Conservation (phyloP, 208 protist genomes). For the Plasmodiophora brassicae region DNA sequence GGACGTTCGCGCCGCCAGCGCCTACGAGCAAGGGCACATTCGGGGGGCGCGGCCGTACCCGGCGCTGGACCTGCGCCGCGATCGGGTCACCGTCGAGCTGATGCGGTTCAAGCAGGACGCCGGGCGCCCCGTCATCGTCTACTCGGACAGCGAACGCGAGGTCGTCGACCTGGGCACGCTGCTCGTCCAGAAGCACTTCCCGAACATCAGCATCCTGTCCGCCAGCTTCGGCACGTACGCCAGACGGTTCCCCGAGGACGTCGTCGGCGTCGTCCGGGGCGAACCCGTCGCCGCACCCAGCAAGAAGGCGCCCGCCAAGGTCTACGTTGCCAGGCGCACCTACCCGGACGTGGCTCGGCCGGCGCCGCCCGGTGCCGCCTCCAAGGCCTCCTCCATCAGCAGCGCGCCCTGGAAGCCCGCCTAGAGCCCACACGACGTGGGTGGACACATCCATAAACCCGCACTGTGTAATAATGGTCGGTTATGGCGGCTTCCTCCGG, state of each 20-base stretch:
- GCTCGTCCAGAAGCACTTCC: conserved; percentile 27
- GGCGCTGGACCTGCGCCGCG: neutral
- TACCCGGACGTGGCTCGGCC: no score
- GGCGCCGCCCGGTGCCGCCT: no score
- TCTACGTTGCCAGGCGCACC: neutral
- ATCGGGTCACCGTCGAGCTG: neutral
- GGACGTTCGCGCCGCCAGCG: neutral
- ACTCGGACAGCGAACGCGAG: conserved; percentile 16
- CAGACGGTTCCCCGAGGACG: neutral
- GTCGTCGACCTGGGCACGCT: neutral
- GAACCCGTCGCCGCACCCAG: neutral
- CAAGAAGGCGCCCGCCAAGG: neutral
- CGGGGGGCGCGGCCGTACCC: neutral
- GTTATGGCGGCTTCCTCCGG: no score
- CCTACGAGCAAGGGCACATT: neutral
- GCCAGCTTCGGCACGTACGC: conserved; percentile 1
- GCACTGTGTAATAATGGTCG: no score
- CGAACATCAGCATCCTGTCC: conserved; percentile 5
- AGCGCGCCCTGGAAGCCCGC: no score
- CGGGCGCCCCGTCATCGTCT: neutral
- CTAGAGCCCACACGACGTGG: no score
- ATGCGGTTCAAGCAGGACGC: neutral
- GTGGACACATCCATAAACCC: no score
- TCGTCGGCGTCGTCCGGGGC: neutral
- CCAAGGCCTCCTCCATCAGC: no score